phyloP scores from a whole-genome alignment of 257 asterid genomes.

The Linderniella brevidens region DNA sequence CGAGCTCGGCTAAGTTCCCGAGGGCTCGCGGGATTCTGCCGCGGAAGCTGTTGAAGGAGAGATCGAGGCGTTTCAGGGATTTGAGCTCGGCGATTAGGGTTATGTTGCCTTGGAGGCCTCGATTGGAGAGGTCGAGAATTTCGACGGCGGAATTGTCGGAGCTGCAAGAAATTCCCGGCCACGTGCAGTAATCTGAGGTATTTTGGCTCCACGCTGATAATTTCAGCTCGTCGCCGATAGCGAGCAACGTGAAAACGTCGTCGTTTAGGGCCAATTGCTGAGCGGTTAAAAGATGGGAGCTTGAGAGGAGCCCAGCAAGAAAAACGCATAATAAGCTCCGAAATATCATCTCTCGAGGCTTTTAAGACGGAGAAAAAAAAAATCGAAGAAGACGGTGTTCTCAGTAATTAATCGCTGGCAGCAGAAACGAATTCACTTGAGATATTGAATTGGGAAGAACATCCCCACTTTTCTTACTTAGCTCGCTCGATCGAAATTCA shows the following conservation, averaged over 20 bases:
- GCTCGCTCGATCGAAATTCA: no score
- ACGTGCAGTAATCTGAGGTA: slow-evolving; percentile 45
- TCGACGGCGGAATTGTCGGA: slow-evolving; percentile 44
- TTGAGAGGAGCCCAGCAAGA: slow-evolving; percentile 34
- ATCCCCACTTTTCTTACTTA: not conserved
- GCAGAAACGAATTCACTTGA: slow-evolving; percentile 8
- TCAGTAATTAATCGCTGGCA: slow-evolving; percentile 1
- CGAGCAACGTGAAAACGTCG: slow-evolving; percentile 34
- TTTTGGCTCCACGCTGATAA: slow-evolving; percentile 53
- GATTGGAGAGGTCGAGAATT: slow-evolving; percentile 58
- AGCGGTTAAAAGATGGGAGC: slow-evolving; percentile 23
- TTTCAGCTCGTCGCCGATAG: slow-evolving; percentile 41
- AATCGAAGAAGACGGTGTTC: slow-evolving; percentile 3
- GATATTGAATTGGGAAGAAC: slow-evolving; percentile 9
- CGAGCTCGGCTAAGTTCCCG: slow-evolving; percentile 48
- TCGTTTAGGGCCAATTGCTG: slow-evolving; percentile 11
- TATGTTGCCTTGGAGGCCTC: slow-evolving; percentile 65
- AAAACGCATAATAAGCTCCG: slow-evolving; percentile 20
- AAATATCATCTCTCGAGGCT: slow-evolving; percentile 39
- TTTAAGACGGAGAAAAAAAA: slow-evolving; percentile 8
- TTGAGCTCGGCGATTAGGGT: slow-evolving; percentile 60
- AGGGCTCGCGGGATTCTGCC: slow-evolving; percentile 54
- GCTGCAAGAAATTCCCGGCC: slow-evolving; percentile 75
- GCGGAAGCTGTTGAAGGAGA: slow-evolving; percentile 60
- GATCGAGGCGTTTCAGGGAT: slow-evolving; percentile 69